Evolutionary conservation across 306 rosid genomes (phyloP), one percentile per base, ranked within the genome.

Genomic region (Quercus variabilis): DNA sequence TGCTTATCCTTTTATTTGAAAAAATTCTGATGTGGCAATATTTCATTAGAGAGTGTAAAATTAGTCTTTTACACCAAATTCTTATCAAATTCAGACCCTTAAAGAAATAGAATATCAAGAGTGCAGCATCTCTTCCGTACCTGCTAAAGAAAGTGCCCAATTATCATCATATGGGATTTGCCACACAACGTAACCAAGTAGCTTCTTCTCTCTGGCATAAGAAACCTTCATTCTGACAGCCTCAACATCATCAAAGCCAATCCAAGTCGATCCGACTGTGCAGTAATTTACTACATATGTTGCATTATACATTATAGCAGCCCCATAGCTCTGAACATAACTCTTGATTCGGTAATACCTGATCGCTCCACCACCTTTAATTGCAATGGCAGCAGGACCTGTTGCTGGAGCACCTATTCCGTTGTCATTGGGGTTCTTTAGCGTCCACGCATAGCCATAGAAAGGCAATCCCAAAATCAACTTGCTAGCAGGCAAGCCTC

Each of bases 391-490:
- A 1, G 43, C 43, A 2, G 81, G 83, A 60, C 87, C 90, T 18
- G 46, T 71, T 19, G 86, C 73, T 5, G 80, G 73, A 75, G 86
- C 73, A 2, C 89, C 87, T 15, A 80, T 26, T 0, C 18, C 11
- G 20, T 60, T 68, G 21, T 74, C 75, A 28, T 15, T 69, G 14
- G 81, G 79, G 49, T 80, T 73, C 14, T 1, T 8, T 1, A 87
- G 85, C 10, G 0, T 81, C 87, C 86, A 87, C 2, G 86, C 82
- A 69, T 69, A 81, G 8, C 89, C 86, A 33, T 76, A 33, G 49
- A 76, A 86, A 21, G 91, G 89, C 56, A 90, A 74, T 0, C 79
- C 80, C 67, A 90, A 2, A 79, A 87, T 80, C 79, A 83, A 15
- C 62, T 83, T 78, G 55, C 33, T 51, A 28, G 80, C 49, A 52